Base-by-base conservation (phyloP, 306 rosid species). In the Prunus kanzakura region DNA sequence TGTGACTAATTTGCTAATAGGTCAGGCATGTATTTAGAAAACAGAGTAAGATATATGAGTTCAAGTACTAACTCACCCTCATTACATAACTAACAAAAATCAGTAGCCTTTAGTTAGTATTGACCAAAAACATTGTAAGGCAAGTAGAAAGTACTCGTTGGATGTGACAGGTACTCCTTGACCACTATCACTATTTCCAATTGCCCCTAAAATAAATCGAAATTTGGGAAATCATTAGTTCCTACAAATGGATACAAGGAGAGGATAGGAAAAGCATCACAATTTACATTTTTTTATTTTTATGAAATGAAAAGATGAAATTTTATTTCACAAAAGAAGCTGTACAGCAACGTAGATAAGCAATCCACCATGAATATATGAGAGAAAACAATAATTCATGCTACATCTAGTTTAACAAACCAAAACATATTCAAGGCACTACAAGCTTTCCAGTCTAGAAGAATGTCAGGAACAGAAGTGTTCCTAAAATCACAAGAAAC, bases 111-210 rank as follows among this genome's bases (percentile, higher is more conserved):
- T 52, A 78, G 22, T 72, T 52, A 78, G 22, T 72, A 76, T 73
- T 29, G 67, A 82, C 35, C 67, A 75, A 84, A 83, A 71, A 66
- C 73, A 86, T 10, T 64, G 58, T 46, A 85, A 84, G 82, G 85
- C 25, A 79, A 75, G 83, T 72, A 72, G 71, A 63, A 82, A 85
- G 71, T 91, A 91, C 97, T 80, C 82, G 15, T 83, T 91, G 78
- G 61, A 75, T 67, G 90, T 64, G 54, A 4, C 1, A 69, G 71
- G 4, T 47, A 45, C 67, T 69, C 86, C 87, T 79, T 73, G 82
- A 64, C 74, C 45, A 77, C 79, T 83, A 69, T 89, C 88, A 73
- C 71, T 23, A 43, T 73, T 84, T 65, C 82, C 89, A 64, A 51
- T 68, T 35, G 90, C 76, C 84, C 87, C 97, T 89, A 79, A 76